Evolutionary conservation across 495 filamentous ascomycete genomes (phyloP), one percentile per base, ranked within the genome.

Genomic region (Pseudevernia furfuracea): DNA sequence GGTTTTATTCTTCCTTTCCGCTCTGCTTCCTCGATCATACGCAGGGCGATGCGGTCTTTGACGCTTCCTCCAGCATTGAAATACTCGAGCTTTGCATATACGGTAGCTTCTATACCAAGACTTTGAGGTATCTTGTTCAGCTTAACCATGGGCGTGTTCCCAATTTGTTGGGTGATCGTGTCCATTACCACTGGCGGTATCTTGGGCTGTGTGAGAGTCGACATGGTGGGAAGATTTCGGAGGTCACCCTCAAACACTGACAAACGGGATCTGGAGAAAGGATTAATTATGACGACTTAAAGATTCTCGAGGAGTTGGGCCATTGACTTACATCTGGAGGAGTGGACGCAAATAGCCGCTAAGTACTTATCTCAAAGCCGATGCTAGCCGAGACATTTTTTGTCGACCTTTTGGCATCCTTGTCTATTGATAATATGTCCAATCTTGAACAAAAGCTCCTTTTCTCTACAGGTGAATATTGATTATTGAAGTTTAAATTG

Each of bases 31-130:
- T 99, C 92, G 67, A 99, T 89, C 94, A 99, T 99, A 71, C 95
- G 89, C 71, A 94, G 76, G 25, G 94, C 94, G 74, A 99, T 97
- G 63, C 94, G 84, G 76, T 99, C 94, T 75, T 99, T 99, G 70
- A 99, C 92, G 75, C 90, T 96, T 61, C 94, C 94, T 68, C 95
- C 94, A 12, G 95, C 93, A 81, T 96, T 97, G 83, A 97, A 97
- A 64, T 90, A 89, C 74, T 99, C 94, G 61, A 91, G 82, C 74
- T 99, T 99, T 58, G 89, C 95, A 76, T 93, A 99, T 43, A 99
- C 87, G 48, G 91, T 87, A 63, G 87, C 86, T 74, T 96, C 84
- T 71, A 99, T 92, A 43, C 92, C 92, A 12, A 96, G 76, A 61
- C 87, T 90, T 71, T 93, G 89, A 11, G 94, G 95, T 66, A 99